A percentile compares a stretch with the other conserved stretches of the same genome.
phyloP scores from a whole-genome alignment of 169 alveolate genomes.

The Eimeria maxima region DNA sequence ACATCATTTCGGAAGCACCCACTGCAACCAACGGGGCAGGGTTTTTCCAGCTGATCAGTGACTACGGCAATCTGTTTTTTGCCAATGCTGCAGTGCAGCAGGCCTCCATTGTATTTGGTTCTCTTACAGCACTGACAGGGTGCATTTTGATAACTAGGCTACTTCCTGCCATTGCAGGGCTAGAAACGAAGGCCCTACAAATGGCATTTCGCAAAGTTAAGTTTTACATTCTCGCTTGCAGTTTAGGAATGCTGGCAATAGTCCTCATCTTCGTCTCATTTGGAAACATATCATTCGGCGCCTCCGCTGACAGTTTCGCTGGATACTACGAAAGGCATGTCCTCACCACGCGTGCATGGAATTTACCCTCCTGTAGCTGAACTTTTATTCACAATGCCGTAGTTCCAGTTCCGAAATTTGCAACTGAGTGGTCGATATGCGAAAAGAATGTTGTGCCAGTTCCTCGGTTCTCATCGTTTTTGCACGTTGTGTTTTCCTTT shows the following conservation, averaged over 20 bases:
- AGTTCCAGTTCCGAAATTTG: not conserved
- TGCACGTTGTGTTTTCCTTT: not conserved
- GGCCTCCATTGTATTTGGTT: not conserved
- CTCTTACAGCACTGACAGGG: conserved; percentile 34
- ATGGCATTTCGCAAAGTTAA: conserved; percentile 48
- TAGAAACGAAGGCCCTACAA: conserved; percentile 42
- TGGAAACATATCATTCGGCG: conserved; percentile 63
- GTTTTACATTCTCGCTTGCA: conserved; percentile 41
- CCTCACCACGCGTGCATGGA: not conserved
- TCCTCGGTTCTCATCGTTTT: not conserved
- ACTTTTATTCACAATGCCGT: not conserved
- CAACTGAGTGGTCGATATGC: not conserved
- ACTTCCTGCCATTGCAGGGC: conserved; percentile 52
- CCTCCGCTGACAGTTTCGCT: conserved; percentile 5
- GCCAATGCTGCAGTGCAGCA: conserved; percentile 46
- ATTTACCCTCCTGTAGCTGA: not conserved
- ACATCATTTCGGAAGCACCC: conserved; percentile 24
- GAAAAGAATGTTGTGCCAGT: not conserved
- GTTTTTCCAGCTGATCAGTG: conserved; percentile 48
- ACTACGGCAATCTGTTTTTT: not conserved
- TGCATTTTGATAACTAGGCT: conserved; percentile 34
- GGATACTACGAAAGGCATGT: conserved; percentile 76
- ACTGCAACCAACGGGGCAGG: conserved; percentile 1
- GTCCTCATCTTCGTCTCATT: conserved; percentile 62
- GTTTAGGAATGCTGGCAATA: conserved; percentile 47